These are phyloP conservation scores for Westerdykella sp. DNA, from an alignment of 2,329 filamentous ascomycete genomes.

Conservation along the genomic window DNA sequence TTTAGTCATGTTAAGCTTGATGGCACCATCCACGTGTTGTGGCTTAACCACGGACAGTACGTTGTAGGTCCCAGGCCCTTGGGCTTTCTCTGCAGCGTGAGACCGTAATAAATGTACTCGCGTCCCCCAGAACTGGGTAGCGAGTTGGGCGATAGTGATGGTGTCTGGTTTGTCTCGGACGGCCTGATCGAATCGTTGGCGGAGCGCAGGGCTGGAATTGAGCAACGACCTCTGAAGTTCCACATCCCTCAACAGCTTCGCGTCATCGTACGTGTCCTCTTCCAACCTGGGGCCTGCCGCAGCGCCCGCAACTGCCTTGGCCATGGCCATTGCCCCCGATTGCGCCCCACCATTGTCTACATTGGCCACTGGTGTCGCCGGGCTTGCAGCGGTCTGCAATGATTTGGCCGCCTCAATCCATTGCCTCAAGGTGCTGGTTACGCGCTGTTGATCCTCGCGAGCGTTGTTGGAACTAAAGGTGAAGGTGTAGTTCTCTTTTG, in stretches of 20 bases:
- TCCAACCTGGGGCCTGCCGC: conserved; percentile 43
- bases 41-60: conserved; percentile 86
- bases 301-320: conserved; percentile 52
- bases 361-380: conserved; percentile 21
- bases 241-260: conserved; percentile 67
- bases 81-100: conserved; percentile 80
- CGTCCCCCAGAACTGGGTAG: conserved; percentile 90
- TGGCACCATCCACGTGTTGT: conserved; percentile 59
- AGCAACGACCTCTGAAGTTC: conserved; percentile 83
- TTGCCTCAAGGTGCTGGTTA: conserved; percentile 75
- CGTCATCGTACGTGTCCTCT: conserved; percentile 73
- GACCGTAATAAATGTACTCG: conserved; percentile 78
- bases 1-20: conserved; percentile 76
- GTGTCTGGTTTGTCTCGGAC: conserved; percentile 76
- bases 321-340: conserved; percentile 71
- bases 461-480: conserved; percentile 79
- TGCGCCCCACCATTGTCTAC: conserved; percentile 37
- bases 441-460: conserved; percentile 72
- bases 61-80: conserved; percentile 87
- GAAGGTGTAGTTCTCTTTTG: conserved; percentile 75
- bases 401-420: conserved; percentile 67
- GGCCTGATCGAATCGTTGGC: conserved; percentile 82
- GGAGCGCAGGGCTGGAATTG: conserved; percentile 67
- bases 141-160: conserved; percentile 74
- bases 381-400: conserved; percentile 26